Evolutionary conservation across 306 rosid genomes (phyloP).

Genomic region (Fragaria nilgerrensis): DNA sequence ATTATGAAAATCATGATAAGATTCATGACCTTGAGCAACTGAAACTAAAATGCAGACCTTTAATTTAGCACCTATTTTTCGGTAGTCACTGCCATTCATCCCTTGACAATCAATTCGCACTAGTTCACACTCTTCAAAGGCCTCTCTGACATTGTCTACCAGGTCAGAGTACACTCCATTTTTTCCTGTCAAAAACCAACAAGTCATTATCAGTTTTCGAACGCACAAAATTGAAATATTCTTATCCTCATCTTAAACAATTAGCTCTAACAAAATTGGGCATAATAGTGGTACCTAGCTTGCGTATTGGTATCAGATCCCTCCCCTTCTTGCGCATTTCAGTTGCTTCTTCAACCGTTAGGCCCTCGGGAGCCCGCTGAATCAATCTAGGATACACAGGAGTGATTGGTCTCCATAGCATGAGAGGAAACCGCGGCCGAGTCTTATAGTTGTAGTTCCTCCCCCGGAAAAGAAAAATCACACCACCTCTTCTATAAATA

Average conservation of each 20-base stretch:
- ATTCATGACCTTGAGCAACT: constrained; percentile 2
- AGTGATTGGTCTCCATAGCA: constrained; percentile 91
- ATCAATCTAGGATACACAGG: constrained; percentile 84
- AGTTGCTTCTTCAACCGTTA: constrained; percentile 58
- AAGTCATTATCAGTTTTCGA: constrained; percentile 12
- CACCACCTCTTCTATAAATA: constrained; percentile 64
- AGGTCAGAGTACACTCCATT: constrained; percentile 81
- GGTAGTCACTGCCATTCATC: constrained; percentile 79
- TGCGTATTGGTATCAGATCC: constrained; percentile 66
- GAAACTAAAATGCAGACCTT: constrained; percentile 48
- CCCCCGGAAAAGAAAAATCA: constrained; percentile 79
- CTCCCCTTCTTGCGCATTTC: constrained; percentile 84
- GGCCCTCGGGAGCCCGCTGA: constrained; percentile 66
- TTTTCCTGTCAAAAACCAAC: constrained; percentile 53
- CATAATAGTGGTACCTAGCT: constrained; percentile 54
- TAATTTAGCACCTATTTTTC: constrained; percentile 86
- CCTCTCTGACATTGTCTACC: constrained; percentile 67
- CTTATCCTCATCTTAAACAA: neutral
- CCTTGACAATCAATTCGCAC: constrained; percentile 90
- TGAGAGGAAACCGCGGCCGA: constrained; percentile 81
- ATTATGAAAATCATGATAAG: neutral
- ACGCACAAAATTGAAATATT: constrained; percentile 8
- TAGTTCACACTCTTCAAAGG: constrained; percentile 89
- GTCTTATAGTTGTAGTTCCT: constrained; percentile 86
- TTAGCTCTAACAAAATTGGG: constrained; percentile 12